Base-by-base conservation (phyloP, 345 rosid species). In the Populus pruinosa region DNA sequence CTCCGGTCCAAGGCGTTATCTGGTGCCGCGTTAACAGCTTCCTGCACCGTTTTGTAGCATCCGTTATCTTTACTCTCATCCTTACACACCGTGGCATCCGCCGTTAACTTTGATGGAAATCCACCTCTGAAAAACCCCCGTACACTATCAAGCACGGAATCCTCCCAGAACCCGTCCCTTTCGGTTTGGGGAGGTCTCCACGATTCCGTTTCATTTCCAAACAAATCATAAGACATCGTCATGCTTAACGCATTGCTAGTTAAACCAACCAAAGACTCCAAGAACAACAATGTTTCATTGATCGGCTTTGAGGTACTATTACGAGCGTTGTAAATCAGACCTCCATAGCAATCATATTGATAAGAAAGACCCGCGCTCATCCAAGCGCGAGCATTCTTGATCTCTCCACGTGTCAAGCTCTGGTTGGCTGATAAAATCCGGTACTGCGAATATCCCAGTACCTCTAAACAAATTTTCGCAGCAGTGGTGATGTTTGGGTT, bases 21-120 rank as follows among this genome's bases (percentile, higher is more conserved):
- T 16, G 98, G 94, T 6, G 98, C 94, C 10, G 91, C 91, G 43
- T 90, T 81, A 25, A 95, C 97, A 75, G 98, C 98, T 2, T 85
- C 97, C 76, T 90, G 97, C 66, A 95, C 93, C 80, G 90, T 89
- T 79, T 83, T 84, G 85, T 89, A 89, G 62, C 88, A 80, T 23
- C 69, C 78, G 7, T 4, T 10, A 47, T 14, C 17, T 47, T 47
- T 47, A 14, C 77, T 82, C 8, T 83, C 88, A 70, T 64, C 86
- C 79, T 86, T 83, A 72, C 98, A 90, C 72, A 93, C 97, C 63
- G 91, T 93, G 1, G 76, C 96, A 81, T 87, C 85, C 69, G 79
- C 88, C 70, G 72, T 81, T 56, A 87, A 83, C 70, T 83, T 77
- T 0, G 85, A 27, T 25, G 94, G 95, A 1, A 91, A 85, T 53